phyloP scores from a whole-genome alignment of 768 basidiomycete genomes.

The Coprinopsis marcescibilis region DNA sequence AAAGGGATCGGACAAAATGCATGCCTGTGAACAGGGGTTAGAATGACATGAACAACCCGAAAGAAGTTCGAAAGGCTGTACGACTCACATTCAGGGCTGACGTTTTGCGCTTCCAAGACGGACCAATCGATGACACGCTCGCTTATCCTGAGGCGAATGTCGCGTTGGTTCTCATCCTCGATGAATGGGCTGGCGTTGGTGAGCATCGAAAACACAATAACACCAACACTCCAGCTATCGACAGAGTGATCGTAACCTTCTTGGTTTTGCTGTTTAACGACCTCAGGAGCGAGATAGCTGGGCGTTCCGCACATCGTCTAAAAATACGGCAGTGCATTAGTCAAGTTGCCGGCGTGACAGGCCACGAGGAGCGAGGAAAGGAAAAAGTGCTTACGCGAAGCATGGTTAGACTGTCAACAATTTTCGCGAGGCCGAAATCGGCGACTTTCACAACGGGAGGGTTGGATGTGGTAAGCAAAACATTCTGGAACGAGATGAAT shows the following conservation, averaged over 20 bases:
- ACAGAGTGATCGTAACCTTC: constrained; percentile 84
- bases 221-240: constrained; percentile 95
- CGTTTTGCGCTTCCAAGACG: constrained; percentile 30
- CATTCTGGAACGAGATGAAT: constrained; percentile 47
- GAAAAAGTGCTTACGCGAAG: constrained; percentile 63
- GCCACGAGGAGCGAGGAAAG: not conserved
- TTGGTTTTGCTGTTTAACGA: constrained; percentile 59
- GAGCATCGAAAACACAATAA: constrained; percentile 90
- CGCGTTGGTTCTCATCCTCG: constrained; percentile 58
- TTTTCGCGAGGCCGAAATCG: constrained; percentile 94
- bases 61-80: not conserved
- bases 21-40: constrained; percentile 34
- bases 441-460: constrained; percentile 84
- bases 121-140: constrained; percentile 60
- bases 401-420: constrained; percentile 75
- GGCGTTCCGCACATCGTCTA: constrained; percentile 97
- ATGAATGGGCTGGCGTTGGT: constrained; percentile 76
- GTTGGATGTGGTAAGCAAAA: constrained; percentile 66
- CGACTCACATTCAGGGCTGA: constrained; percentile 41
- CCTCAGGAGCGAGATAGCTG: constrained; percentile 89
- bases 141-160: constrained; percentile 56
- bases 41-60: not conserved
- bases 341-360: not conserved
- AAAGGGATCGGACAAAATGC: constrained; percentile 62
- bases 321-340: not conserved